Conservation (phyloP, 768 basidiomycete species). For the Tulasnella sp. region DNA sequence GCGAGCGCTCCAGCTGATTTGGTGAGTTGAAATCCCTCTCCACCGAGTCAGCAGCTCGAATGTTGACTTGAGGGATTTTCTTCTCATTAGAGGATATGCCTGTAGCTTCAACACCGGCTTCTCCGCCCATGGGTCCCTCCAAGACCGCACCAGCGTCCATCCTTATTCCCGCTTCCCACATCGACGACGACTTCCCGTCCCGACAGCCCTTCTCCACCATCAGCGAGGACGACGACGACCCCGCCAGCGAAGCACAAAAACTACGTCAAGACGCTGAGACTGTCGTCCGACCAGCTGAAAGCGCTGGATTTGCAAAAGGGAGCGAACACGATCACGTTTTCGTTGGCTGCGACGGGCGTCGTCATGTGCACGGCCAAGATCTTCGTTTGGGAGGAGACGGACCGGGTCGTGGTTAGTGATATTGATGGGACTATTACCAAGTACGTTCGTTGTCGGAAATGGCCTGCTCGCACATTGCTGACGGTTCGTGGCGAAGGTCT, state of each 20-base stretch:
- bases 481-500: slow-evolving; percentile 53
- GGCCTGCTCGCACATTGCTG: neutral
- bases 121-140: neutral
- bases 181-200: neutral
- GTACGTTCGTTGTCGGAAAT: slow-evolving; percentile 45
- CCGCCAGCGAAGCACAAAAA: slow-evolving; percentile 41
- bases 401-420: slow-evolving; percentile 88
- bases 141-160: neutral
- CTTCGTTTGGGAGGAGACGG: slow-evolving; percentile 93
- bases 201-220: neutral
- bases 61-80: neutral
- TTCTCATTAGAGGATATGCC: neutral
- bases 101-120: neutral
- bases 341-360: slow-evolving; percentile 74
- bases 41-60: neutral
- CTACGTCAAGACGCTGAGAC: slow-evolving; percentile 85
- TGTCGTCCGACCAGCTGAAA: slow-evolving; percentile 98
- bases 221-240: no score
- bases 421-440: slow-evolving; percentile 99
- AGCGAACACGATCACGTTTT: slow-evolving; percentile 89
- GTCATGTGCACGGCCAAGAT: slow-evolving; percentile 61
- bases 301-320: slow-evolving; percentile 77
- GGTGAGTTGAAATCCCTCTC: no score
- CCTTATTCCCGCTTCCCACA: slow-evolving; percentile 11
- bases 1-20: no score